Evolutionary conservation across 805 yeast species (phyloP).

Genomic region (Isabelozyma rhagii): DNA sequence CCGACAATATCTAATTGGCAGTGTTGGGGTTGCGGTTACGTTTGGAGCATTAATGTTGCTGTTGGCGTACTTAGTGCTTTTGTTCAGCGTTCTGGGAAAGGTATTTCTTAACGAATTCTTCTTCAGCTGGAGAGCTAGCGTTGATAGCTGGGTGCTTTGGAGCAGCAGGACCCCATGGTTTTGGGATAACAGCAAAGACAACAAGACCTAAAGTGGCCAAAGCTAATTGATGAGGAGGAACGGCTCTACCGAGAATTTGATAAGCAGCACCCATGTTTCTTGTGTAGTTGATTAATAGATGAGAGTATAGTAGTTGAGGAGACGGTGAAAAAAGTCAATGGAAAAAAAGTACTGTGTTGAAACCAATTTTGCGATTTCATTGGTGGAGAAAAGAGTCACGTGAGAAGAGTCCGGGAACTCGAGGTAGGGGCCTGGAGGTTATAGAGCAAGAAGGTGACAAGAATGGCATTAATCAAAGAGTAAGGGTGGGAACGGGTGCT

Average conservation of each 20-base stretch:
- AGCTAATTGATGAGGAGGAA: constrained; percentile 81
- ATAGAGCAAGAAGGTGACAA: too few relatives aligned
- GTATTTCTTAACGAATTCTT: constrained; percentile 70
- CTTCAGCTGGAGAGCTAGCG: constrained; percentile 85
- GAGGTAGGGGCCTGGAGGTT: too few relatives aligned
- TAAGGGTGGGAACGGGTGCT: too few relatives aligned
- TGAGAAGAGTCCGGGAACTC: not conserved
- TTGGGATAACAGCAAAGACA: constrained; percentile 61
- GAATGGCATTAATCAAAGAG: too few relatives aligned
- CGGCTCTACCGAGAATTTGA: constrained; percentile 76
- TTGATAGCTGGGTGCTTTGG: constrained; percentile 65
- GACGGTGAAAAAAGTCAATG: not conserved
- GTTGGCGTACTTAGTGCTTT: constrained; percentile 17
- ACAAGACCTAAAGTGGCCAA: constrained; percentile 76
- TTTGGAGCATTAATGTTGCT: not conserved
- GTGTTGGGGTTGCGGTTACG: not conserved
- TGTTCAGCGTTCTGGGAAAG: constrained; percentile 51
- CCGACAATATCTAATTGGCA: not conserved
- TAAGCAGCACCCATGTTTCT: constrained; percentile 76
- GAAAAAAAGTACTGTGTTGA: not conserved
- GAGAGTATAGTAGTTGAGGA: not conserved
- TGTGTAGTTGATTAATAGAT: not conserved
- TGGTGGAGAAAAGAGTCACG: not conserved
- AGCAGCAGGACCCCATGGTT: constrained; percentile 66
- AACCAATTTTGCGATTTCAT: not conserved